Conservation (phyloP, 108 stramenopile species). For the Craspedostauros australis region DNA sequence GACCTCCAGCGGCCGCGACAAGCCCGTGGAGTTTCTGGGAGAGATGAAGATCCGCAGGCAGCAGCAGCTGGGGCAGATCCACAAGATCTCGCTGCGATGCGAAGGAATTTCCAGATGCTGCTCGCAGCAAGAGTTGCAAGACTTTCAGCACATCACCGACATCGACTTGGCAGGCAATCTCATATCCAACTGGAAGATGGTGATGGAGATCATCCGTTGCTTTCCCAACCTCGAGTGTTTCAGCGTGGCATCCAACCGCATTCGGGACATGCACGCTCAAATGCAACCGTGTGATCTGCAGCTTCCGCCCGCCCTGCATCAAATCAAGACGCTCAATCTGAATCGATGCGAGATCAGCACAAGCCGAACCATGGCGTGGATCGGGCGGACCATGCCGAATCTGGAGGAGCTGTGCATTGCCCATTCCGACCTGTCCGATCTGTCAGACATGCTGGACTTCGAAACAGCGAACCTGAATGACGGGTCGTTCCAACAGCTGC, state of each 20-base stretch:
- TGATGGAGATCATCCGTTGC: constrained; percentile 39
- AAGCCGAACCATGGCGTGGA: constrained; percentile 38
- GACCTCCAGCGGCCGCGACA: constrained; percentile 66
- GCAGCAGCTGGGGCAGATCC: constrained; percentile 68
- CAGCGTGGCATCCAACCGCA: constrained; percentile 68
- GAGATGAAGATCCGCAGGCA: constrained; percentile 65
- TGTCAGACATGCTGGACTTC: constrained; percentile 17
- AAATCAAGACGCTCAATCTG: constrained; percentile 48
- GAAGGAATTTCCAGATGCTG: constrained; percentile 54
- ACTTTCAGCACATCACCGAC: constrained; percentile 46
- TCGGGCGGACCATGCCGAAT: constrained; percentile 58
- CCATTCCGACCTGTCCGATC: constrained; percentile 52
- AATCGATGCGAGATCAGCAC: constrained; percentile 49
- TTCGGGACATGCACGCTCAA: constrained; percentile 34
- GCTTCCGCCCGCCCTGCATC: constrained; percentile 8
- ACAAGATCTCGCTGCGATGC: constrained; percentile 66
- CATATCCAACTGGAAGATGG: constrained; percentile 50
- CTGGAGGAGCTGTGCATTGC: constrained; percentile 77
- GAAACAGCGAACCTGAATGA: constrained; percentile 1
- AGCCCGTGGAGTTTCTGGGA: constrained; percentile 81
- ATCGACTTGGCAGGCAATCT: constrained; percentile 84
- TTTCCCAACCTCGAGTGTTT: constrained; percentile 55
- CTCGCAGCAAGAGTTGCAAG: constrained; percentile 15
- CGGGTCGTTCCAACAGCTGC: constrained; percentile 40
- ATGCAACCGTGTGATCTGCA: neutral